Percentiles rank a stretch among this genome's conserved stretches.
Conservation (phyloP, 495 filamentous ascomycete genomes). For the Penicillium goetzii region DNA sequence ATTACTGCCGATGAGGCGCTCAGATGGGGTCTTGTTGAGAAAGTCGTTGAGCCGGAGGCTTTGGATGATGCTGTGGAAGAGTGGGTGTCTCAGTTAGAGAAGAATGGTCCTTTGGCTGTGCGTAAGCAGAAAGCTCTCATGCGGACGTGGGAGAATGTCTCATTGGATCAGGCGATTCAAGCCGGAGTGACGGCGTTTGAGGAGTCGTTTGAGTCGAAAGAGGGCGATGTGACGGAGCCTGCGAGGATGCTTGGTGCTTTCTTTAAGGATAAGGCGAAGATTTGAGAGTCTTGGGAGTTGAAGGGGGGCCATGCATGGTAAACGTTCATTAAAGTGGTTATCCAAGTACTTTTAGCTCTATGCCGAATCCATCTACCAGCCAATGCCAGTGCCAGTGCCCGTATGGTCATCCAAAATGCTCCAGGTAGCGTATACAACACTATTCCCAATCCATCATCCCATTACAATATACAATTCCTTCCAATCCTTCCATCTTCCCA, state of each 20-base stretch:
- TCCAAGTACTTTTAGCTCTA: conserved; percentile 8
- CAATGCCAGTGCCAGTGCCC: not conserved
- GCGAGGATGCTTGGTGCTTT: conserved; percentile 29
- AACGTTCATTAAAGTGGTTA: not conserved
- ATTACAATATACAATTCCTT: conserved; percentile 1
- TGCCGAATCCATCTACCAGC: conserved; percentile 2
- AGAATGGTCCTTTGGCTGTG: conserved; percentile 31
- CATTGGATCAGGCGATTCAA: conserved; percentile 24
- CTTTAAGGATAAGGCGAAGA: conserved; percentile 15
- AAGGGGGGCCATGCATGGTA: not conserved
- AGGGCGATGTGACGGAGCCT: conserved; percentile 19
- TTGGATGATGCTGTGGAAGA: conserved; percentile 32
- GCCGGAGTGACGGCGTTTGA: conserved; percentile 30
- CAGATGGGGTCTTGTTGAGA: conserved; percentile 32
- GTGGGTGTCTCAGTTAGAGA: conserved; percentile 29
- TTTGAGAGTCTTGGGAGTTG: not conserved
- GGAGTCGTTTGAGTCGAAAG: conserved; percentile 22
- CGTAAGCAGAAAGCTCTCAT: conserved; percentile 33
- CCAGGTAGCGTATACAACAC: not conserved
- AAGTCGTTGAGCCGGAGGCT: conserved; percentile 24
- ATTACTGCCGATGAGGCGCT: conserved; percentile 29
- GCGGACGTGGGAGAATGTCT: conserved; percentile 28
- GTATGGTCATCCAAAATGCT: not conserved
- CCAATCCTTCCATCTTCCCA: not conserved
- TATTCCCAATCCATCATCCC: not conserved